Evolutionary conservation across 2,329 filamentous ascomycete genomes (phyloP).

Genomic region (Escovopsis sp.): DNA sequence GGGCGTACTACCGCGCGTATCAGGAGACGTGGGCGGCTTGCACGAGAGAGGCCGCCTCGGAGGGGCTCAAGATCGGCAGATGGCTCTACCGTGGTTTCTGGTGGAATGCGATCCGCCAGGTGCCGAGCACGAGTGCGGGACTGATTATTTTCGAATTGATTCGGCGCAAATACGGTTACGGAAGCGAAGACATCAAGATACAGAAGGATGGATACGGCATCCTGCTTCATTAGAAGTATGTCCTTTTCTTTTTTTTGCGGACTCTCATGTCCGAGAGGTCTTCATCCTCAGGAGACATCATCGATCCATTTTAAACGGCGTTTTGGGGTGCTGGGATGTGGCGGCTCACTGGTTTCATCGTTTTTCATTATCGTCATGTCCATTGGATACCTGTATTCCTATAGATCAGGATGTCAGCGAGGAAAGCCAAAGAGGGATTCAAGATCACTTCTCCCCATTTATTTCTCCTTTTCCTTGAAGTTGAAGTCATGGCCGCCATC

Average conservation of each 20-base stretch:
- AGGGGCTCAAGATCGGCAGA: slow-evolving; percentile 39
- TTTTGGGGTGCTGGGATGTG: no score
- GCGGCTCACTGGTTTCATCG: no score
- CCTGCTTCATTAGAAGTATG: slow-evolving; percentile 30
- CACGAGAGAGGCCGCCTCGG: slow-evolving; percentile 36
- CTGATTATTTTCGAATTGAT: slow-evolving; percentile 69
- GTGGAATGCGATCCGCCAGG: slow-evolving; percentile 57
- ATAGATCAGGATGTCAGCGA: no score
- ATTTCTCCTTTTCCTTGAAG: background rate
- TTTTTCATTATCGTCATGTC: no score
- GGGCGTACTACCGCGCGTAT: slow-evolving; percentile 58
- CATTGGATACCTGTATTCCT: no score
- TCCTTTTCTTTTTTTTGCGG: no score
- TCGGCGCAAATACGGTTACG: slow-evolving; percentile 54
- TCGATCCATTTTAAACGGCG: no score
- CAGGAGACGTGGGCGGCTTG: slow-evolving; percentile 51
- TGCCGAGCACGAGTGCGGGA: slow-evolving; percentile 62
- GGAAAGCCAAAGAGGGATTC: no score
- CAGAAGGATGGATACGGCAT: slow-evolving; percentile 59
- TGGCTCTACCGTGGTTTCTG: slow-evolving; percentile 63
- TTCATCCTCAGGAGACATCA: no score
- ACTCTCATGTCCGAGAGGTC: no score
- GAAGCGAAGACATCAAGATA: slow-evolving; percentile 47
- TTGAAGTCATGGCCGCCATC: background rate
- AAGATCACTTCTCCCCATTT: background rate